These are phyloP conservation scores for Chenopodium formosanum DNA, from an alignment of 148 eudicot species.

Conservation along the genomic window DNA sequence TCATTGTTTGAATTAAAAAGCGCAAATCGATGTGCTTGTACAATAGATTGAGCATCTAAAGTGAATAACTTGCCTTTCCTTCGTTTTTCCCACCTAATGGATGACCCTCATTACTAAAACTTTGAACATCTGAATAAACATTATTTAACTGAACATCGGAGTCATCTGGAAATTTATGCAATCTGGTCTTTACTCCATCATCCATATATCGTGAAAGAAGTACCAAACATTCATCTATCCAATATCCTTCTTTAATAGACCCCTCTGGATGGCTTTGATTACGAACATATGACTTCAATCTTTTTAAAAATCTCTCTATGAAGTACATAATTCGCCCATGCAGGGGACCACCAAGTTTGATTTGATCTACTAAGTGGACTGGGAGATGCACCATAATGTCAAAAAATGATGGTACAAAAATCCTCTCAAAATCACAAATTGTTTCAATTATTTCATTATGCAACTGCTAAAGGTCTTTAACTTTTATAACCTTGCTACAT, in stretches of 20 bases:
- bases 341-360: too few species aligned
- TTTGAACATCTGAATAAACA: background rate
- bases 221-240: too few species aligned
- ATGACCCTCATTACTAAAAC: conserved; percentile 5
- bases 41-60: background rate
- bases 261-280: too few species aligned
- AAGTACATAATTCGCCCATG: too few species aligned
- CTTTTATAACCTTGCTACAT: background rate
- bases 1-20: conserved; percentile 11
- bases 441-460: background rate
- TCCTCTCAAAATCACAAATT: conserved; percentile 10
- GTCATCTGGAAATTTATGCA: too few species aligned
- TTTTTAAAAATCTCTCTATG: too few species aligned
- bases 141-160: too few species aligned
- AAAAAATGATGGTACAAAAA: conserved; percentile 1
- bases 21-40: conserved; percentile 9
- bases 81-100: conserved; percentile 15
- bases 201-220: too few species aligned
- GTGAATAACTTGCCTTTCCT: background rate
- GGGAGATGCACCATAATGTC: conserved; percentile 13
- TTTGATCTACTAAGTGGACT: too few species aligned
- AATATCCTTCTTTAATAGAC: too few species aligned
- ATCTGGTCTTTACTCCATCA: too few species aligned
- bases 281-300: too few species aligned
- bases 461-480: conserved; percentile 4